Evolutionary conservation across 2,329 filamentous ascomycete genomes (phyloP).

Genomic region (Rhytidhysteron rufulum): DNA sequence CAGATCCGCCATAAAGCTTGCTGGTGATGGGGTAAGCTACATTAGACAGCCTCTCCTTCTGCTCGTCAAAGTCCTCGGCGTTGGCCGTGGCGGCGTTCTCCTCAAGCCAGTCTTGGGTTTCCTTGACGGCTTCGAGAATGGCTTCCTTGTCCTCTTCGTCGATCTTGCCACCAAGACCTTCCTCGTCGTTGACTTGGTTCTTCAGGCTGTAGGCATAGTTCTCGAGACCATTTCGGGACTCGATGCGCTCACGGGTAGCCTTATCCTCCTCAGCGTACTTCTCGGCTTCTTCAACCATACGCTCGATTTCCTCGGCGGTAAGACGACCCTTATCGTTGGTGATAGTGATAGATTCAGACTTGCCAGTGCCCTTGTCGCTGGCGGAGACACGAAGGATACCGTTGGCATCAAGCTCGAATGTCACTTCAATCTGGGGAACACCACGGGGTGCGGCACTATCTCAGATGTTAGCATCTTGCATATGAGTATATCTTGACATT

Average conservation of each 20-base stretch:
- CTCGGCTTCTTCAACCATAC: constrained; percentile 98
- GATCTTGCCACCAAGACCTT: constrained; percentile 97
- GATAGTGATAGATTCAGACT: constrained; percentile 96
- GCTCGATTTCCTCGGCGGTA: constrained; percentile 94
- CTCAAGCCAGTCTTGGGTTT: constrained; percentile 93
- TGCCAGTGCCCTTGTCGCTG: constrained; percentile 96
- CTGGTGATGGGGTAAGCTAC: constrained; percentile 98
- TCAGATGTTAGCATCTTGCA: constrained; percentile 12
- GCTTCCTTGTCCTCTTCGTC: constrained; percentile 98
- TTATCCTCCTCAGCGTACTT: constrained; percentile 99
- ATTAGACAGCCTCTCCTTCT: constrained; percentile 97
- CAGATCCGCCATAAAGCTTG: constrained; percentile 78
- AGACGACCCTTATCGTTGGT: constrained; percentile 99
- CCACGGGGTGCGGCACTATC: constrained; percentile 76
- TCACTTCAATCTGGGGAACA: constrained; percentile 96
- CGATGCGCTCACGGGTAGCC: constrained; percentile 93
- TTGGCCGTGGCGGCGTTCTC: constrained; percentile 83
- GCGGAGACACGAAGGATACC: constrained; percentile 96
- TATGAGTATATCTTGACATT: neutral
- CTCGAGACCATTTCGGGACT: constrained; percentile 93
- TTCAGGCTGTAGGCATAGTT: constrained; percentile 99
- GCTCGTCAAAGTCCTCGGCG: constrained; percentile 96
- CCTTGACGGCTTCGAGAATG: constrained; percentile 93
- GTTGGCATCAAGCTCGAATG: constrained; percentile 96
- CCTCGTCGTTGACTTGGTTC: constrained; percentile 97